Base-by-base conservation (phyloP, 345 rosid species). In the Microthlaspi erraticum region DNA sequence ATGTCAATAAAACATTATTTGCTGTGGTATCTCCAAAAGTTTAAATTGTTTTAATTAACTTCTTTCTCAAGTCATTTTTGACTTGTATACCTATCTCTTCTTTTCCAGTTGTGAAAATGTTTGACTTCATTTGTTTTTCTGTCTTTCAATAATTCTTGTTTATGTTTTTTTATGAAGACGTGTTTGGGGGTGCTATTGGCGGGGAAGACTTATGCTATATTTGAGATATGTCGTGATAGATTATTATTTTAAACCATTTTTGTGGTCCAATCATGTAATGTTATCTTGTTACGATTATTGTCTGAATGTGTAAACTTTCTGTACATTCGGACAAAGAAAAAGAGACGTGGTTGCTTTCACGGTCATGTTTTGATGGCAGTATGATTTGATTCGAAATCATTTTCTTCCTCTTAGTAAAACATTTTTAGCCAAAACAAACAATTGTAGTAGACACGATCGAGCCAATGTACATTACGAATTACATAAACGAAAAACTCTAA, bases 181-280 rank as follows among this genome's bases (percentile, higher is more conserved):
- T 50, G 67, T 38, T 39, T 49, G 34, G 4, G 10, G 23, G 59
- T 49, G 13, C 4, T 48, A 29, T 29, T 16, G 42, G 5, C 41
- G 52, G 49, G 3, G 42, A 42, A 56, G 42, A 66, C 62, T 31
- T 41, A n/a, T 53, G 8, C 0, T 23, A 66, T 66, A 17, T 8
- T 31, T 31, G 43, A 17, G 62, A 54, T 8, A 42, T 53, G 53
- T 57, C 12, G 23, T 10, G 23, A 38, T 23, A 16, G 8, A 68
- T 19, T 45, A 19, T 43, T 43, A 32, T 41, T 31, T 3, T 31
- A 32, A 12, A 12, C 42, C 44, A 19, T 45, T 23, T 16, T 37
- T 36, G 58, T 46, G 65, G 57, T 58, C 38, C 41, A 44, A 56
- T 55, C 44, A 44, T 57, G 73, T 57, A 19, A 56, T 46, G 55